Evolutionary conservation across 1,284 basidiomycete species (phyloP), one percentile per base, ranked within the genome.

Genomic region (Puccinia polysora): DNA sequence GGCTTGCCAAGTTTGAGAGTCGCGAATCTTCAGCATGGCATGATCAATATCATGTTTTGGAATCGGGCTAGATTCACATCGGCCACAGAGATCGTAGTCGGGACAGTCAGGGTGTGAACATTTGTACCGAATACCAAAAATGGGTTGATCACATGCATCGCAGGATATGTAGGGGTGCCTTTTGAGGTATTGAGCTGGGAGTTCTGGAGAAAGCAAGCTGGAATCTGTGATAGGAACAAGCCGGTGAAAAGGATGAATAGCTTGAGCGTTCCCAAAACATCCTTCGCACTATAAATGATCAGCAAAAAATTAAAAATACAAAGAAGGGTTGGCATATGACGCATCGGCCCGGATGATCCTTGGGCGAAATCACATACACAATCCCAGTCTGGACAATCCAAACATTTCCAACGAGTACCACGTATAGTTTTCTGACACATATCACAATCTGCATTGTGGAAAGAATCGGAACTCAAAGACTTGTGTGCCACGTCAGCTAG

Each of bases 61-160:
- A 73, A 90, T 89, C 0, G 91, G 90, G 62, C 85, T 82, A 0
- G 89, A 86, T 81, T 94, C 91, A 80, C 91, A 94, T 72, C 82
- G 81, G 75, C 85, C 84, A 81, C 91, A 94, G n/a, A 94, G 83
- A 77, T 94, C 91, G 76, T 87, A 92, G 80, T 94, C 89, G 0
- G 84, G 84, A 80, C 91, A 94, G 18, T 83, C 80, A 18, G 86
- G 84, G 79, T 92, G 88, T 85, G 89, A 86, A 80, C 91, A 94
- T 87, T 90, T 82, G 79, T 78, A 82, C 23, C 81, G 74, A 0
- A 75, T 14, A 55, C 74, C 65, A 50, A 86, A 86, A 67, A 79
- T 75, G 4, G 74, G 34, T 47, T n/a, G 73, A 18, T 58, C 75
- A 75, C 52, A 75, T 15, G 70, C 74, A 73, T 77, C 77, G 68